Percentiles rank a stretch among this genome's conserved stretches.
Conservation (phyloP, 148 eudicot species). For the Rhododendron ovatum region DNA sequence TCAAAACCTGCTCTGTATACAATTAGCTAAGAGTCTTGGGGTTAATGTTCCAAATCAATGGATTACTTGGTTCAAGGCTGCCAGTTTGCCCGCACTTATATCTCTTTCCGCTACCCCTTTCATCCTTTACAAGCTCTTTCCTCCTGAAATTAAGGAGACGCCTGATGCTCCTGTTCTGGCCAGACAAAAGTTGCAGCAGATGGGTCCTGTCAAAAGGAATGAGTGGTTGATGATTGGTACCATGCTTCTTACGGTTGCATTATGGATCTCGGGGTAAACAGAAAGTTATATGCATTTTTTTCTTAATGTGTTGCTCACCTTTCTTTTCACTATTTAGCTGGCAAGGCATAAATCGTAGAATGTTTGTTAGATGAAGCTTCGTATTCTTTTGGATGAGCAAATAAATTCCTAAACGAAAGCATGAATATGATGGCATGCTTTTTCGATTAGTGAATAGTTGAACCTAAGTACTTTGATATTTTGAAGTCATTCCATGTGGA, state of each 20-base stretch:
- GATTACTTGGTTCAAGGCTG: slow-evolving; percentile 80
- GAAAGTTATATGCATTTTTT: neutral
- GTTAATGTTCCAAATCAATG: slow-evolving; percentile 65
- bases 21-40: slow-evolving; percentile 87
- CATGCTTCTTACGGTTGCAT: slow-evolving; percentile 82
- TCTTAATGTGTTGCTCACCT: neutral
- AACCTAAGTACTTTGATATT: neutral
- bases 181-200: slow-evolving; percentile 54
- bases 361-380: neutral
- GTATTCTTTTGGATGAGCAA: neutral
- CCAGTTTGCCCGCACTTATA: slow-evolving; percentile 70
- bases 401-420: neutral
- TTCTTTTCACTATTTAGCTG: neutral
- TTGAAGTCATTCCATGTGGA: neutral
- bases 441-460: neutral
- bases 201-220: slow-evolving; percentile 82
- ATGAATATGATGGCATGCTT: neutral
- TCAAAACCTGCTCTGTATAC: slow-evolving; percentile 84
- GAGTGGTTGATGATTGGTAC: slow-evolving; percentile 91
- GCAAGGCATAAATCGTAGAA: neutral
- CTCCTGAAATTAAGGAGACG: slow-evolving; percentile 83
- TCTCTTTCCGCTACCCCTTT: slow-evolving; percentile 63
- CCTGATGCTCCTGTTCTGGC: slow-evolving; percentile 95
- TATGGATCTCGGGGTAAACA: slow-evolving; percentile 86
- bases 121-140: slow-evolving; percentile 66